Evolutionary conservation across 2,329 filamentous ascomycete species (phyloP).

Genomic region (Botrytis deweyae): DNA sequence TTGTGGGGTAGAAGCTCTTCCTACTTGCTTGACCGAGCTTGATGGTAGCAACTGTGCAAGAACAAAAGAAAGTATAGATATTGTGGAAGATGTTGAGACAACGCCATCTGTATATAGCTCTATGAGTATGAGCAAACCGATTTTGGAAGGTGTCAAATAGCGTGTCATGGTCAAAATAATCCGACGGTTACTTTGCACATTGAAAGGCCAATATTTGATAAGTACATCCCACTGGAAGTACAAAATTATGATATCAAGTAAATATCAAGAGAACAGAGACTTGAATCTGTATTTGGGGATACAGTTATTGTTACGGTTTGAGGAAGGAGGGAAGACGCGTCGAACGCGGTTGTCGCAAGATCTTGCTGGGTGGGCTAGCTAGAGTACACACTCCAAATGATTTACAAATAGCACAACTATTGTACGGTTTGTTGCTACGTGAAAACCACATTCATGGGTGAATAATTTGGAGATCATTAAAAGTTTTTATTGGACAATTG

Average conservation of each 20-base stretch:
- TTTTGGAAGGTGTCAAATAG: conserved; percentile 84
- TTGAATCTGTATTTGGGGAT: not conserved
- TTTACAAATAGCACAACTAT: not conserved
- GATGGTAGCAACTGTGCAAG: conserved; percentile 65
- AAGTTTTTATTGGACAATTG: not conserved
- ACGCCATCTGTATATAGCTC: conserved; percentile 75
- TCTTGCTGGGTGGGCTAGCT: not conserved
- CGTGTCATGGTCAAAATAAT: conserved; percentile 59
- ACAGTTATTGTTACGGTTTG: not conserved
- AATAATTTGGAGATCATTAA: not conserved
- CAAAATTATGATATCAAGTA: not conserved
- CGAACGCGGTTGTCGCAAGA: not conserved
- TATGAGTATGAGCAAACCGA: conserved; percentile 77
- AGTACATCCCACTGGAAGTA: not conserved
- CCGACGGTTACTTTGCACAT: not conserved
- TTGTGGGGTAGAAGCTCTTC: conserved; percentile 38
- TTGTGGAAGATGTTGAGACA: conserved; percentile 67
- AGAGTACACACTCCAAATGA: not conserved
- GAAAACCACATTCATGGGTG: not conserved
- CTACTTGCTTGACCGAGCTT: conserved; percentile 37
- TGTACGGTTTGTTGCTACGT: not conserved
- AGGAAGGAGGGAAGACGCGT: conserved; percentile 6
- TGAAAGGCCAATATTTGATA: not conserved
- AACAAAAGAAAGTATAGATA: conserved; percentile 77
- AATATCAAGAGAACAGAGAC: not conserved